Conservation (phyloP, 2,329 filamentous ascomycete species). For the Trichoderma sp. region DNA sequence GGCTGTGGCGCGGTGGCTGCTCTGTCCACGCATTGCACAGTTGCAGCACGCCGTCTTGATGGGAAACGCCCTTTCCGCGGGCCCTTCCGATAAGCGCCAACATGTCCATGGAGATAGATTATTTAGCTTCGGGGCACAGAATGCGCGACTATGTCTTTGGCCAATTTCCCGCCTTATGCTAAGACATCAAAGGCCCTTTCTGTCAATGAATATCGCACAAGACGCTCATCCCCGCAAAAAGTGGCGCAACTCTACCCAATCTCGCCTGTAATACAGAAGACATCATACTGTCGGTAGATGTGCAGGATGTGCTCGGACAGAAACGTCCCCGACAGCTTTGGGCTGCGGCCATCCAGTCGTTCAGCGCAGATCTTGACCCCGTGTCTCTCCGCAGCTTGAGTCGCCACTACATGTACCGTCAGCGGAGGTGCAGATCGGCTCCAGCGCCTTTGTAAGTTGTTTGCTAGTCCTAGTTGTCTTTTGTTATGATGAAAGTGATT, state of each 20-base stretch:
- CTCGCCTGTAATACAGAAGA: neutral
- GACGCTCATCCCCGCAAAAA: constrained; percentile 13
- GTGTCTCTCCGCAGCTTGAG: constrained; percentile 13
- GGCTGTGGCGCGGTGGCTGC: constrained; percentile 9
- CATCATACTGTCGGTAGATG: constrained; percentile 8
- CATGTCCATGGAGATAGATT: neutral
- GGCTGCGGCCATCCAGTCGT: neutral
- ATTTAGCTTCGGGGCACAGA: neutral
- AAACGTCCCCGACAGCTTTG: constrained; percentile 2
- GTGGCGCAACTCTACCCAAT: constrained; percentile 15
- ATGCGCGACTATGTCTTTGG: neutral
- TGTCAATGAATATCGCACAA: neutral
- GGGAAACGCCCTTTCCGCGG: neutral
- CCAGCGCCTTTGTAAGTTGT: neutral
- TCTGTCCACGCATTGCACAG: neutral
- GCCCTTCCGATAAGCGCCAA: neutral
- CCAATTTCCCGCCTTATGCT: constrained; percentile 2
- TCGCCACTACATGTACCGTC: neutral
- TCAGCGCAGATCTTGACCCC: constrained; percentile 3
- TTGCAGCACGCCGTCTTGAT: neutral
- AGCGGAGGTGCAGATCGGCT: constrained; percentile 12
- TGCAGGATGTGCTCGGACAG: constrained; percentile 6
- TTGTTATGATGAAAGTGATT: too few relatives aligned
- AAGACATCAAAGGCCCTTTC: constrained; percentile 1
- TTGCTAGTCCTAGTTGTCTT: neutral